Conservation (phyloP, 176 grass and related monocot species). For the Carex myosuroides region DNA sequence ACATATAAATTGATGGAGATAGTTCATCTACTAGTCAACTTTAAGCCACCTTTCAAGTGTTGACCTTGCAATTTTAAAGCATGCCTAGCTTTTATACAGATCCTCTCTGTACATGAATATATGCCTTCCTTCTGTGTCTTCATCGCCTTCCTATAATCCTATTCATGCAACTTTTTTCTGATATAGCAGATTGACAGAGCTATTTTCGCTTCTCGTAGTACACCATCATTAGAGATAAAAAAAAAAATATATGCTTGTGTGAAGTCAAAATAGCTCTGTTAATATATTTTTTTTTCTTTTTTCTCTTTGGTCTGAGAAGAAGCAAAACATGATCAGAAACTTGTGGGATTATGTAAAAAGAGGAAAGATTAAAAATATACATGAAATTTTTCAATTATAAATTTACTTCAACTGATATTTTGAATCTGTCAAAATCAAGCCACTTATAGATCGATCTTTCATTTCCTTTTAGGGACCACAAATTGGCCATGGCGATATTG, state of each 20-base stretch:
- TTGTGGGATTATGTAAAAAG: background rate
- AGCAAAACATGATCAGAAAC: background rate
- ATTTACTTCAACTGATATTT: background rate
- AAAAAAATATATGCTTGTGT: too few species aligned
- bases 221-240: too few species aligned
- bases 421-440: background rate
- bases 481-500: background rate
- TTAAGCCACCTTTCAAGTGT: conserved; percentile 25
- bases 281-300: background rate
- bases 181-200: background rate
- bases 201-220: too few species aligned
- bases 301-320: background rate
- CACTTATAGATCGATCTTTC: background rate
- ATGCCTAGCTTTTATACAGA: conserved; percentile 16
- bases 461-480: conserved; percentile 11
- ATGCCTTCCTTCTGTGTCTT: background rate
- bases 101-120: conserved; percentile 18
- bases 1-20: conserved; percentile 23
- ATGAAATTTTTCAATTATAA: background rate
- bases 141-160: conserved; percentile 4
- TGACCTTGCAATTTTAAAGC: conserved; percentile 10
- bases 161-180: conserved; percentile 1
- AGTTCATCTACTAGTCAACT: conserved; percentile 26
- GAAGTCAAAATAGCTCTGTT: background rate
- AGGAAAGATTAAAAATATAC: background rate